Base-by-base conservation (phyloP, 225 moss, liverwort and hornwort genomes). In the Pleurozium schreberi region DNA sequence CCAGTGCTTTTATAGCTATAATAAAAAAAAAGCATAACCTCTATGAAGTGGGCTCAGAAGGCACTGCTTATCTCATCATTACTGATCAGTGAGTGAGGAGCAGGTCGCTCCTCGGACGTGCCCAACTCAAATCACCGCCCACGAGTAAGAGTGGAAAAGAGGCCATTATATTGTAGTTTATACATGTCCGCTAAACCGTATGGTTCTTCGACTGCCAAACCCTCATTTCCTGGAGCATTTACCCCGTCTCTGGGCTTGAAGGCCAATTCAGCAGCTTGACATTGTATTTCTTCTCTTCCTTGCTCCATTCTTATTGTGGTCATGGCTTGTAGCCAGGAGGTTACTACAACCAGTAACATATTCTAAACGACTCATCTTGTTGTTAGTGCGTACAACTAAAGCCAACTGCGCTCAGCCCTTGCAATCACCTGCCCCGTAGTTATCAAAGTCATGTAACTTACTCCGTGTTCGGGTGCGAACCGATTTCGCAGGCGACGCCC, bases 131-230 rank as follows among this genome's bases (percentile, higher is more conserved):
- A 45, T 47, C 73, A 47, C 47, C 47, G 18, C 30, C 18, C 30
- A 30, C 5, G 6, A 8, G 5, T 21, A 13, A 0, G 0, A 1
- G 1, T 2, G 8, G 8, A 21, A 47, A 52, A 8, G 3, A 34
- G 34, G 76, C 14, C 5, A 50, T 5, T 22, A 14, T 22, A 34
- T 34, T 76, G 34, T 21, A 52, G 52, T 34, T 76, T 14, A 21
- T 6, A 36, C 22, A 36, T 15, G 52, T 52, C 22, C 21, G 76
- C 52, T 77, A 23, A 52, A 36, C 52, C 9, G 36, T 52, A 34
- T 50, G 34, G 76, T 76, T 34, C 34, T 22, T 22, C 6, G 3
- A 14, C 23, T 36, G 23, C 6, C 3, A 36, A 53, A 9, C 23
- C 23, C 23, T 42, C 20, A 57, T 19, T 19, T 21, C 6, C 20